Base-by-base conservation (phyloP, 2,329 filamentous ascomycete genomes). In the Calonectria crousiana region DNA sequence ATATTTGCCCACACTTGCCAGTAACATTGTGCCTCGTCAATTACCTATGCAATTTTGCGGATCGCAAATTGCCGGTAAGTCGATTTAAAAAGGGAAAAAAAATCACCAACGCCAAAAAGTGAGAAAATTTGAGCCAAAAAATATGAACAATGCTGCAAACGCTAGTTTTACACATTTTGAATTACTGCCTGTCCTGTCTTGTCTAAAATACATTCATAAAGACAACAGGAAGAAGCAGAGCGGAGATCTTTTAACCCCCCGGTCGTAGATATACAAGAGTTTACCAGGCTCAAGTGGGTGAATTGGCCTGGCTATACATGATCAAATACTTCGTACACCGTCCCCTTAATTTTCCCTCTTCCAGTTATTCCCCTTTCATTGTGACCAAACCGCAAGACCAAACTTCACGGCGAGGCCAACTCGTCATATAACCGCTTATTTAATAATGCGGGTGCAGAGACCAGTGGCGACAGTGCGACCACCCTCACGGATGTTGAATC, bases 401-500 rank as follows among this genome's bases (percentile, higher is more conserved):
- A 68, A 56, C 58, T 41, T 58, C 32, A 38, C 58, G 56, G 30
- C 58, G 28, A 67, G 32, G 44, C 34, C 47, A 53, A 44, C 52
- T 64, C 67, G n/a, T n/a, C 70, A 58, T 67, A 74, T 60, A 65
- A 28, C 41, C 34, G 67, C 79, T 88, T 90, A 92, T 82, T 90
- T 86, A 69, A 92, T 76, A 83, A 97, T 93, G 82, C 93, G 92
- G 78, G 95, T 97, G 81, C 95, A 90, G 80, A 97, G 89, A 86
- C 95, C 95, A 81, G 95, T 97, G 80, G 94, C 95, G 73, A 97
- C 94, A 74, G 95, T 97, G 81, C 95, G 92, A 82, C 96, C 96
- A 89, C 97, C 97, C 90, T 99, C 97, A 87, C 97, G 95, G 84
- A 99, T 93, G 90, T 98, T 99, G 92, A 99, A 97, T 82, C 97